Base-by-base conservation (phyloP, 2,329 filamentous ascomycete genomes). In the Paraconiothyrium sp. region DNA sequence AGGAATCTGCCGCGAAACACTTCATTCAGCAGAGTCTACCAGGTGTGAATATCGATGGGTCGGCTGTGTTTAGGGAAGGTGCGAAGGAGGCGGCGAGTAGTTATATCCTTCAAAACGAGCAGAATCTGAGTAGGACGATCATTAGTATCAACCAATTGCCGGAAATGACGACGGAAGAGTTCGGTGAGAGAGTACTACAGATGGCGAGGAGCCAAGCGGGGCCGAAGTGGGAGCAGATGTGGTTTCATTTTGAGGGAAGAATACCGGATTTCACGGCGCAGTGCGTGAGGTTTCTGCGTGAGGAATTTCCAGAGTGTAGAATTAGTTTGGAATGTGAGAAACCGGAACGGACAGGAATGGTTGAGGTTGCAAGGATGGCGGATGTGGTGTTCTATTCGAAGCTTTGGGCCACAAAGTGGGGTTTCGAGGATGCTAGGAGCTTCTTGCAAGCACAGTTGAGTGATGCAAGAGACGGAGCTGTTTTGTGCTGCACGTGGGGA, bases 231-330 rank as follows among this genome's bases (percentile, higher is more conserved):
- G 54, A 7, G 47, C 41, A 4, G 32, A 67, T 63, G 7, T 92
- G 88, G 89, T 90, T 88, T 80, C 90, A 93, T 80, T 92, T 92
- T 68, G 90, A 92, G 87, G 91, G 90, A 62, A 86, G 90, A 57
- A 86, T 87, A 58, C 88, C 89, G 43, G 84, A 86, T 48, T 86
- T 87, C 51, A 88, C 85, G 30, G 77, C 87, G 24, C 72, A 82
- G 46, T 91, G 88, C 76, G 87, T 92, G 58, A 80, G 73, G 46
- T 78, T 86, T 68, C 73, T 92, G 65, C 85, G 86, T 54, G 39
- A 59, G 71, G 47, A 70, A 70, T 32, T 79, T 81, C 57, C 83
- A 82, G 30, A 68, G 4, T 79, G 82, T 50, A 82, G 70, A 50
- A 80, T 92, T 72, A 93, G 90, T 74, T 87, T 92, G 57, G 91